phyloP scores from a whole-genome alignment of 306 rosid species.

The Styphnolobium japonicum region DNA sequence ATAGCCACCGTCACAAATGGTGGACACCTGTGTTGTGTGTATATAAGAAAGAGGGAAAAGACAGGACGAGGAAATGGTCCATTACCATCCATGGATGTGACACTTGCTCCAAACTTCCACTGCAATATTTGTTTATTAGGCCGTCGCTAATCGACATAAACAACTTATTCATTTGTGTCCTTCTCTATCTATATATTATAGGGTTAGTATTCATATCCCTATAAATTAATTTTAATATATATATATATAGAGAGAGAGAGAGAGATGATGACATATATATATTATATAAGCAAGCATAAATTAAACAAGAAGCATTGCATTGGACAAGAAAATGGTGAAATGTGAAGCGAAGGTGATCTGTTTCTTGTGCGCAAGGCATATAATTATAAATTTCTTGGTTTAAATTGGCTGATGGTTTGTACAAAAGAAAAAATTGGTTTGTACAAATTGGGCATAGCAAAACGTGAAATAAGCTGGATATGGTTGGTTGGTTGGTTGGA shows the following conservation, averaged over 20 bases:
- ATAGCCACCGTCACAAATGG: not conserved
- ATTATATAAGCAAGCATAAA: not conserved
- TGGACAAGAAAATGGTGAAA: not conserved
- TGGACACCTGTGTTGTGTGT: not conserved
- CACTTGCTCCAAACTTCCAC: slow-evolving; percentile 12
- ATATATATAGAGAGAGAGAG: no score
- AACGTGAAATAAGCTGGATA: not conserved
- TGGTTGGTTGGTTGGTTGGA: not conserved
- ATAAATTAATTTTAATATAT: no score
- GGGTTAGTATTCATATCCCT: no score
- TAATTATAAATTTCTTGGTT: not conserved
- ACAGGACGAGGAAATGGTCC: not conserved
- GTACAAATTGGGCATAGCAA: not conserved
- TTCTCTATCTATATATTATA: no score
- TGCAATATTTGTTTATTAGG: not conserved
- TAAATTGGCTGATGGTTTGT: not conserved
- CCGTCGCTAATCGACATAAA: not conserved
- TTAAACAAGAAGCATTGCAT: slow-evolving; percentile 3
- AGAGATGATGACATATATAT: no score
- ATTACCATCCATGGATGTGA: not conserved
- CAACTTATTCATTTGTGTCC: not conserved
- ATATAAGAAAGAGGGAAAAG: not conserved
- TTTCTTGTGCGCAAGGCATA: not conserved
- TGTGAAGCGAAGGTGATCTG: not conserved
- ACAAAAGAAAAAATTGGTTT: no score